Evolutionary conservation across 306 rosid species (phyloP), one percentile per base, ranked within the genome.

Genomic region (Argentina anserina): DNA sequence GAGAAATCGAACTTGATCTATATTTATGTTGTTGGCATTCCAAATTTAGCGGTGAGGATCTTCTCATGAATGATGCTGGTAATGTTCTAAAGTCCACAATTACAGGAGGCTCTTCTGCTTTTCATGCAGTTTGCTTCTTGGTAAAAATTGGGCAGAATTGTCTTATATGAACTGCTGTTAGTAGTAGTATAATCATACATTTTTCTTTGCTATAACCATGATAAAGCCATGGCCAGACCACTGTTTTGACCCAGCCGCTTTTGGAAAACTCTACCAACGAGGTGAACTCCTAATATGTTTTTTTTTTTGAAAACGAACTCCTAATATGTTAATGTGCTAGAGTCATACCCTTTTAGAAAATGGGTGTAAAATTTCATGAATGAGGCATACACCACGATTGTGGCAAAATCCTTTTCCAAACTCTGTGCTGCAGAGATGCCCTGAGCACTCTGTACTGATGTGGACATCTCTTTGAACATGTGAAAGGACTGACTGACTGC

Each of bases 31-130:
- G 80, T 80, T 73, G 83, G 89, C 90, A 82, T 87, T 82, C 98
- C 96, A 82, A 84, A 89, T 74, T 80, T 91, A 82, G 80, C 20
- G 88, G 98, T 93, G 90, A 85, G 96, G 79, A 84, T 74, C 77
- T 83, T 81, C 80, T 79, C 81, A 73, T 72, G 80, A 81, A 71
- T 86, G 69, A 65, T 79, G 68, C 87, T 82, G 84, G 84, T 86
- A 81, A 77, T 74, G 75, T 81, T 75, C 80, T 65, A 70, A 45
- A 74, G 74, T 73, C 77, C 66, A 59, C 72, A 71, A 79, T 81
- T 63, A 47, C 39, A n/a, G 76, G 76, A 76, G 73, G 82, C 77
- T 28, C 41, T 65, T 80, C 75, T 83, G 82, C 80, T 71, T 79
- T 65, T 41, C 86, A 37, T 69, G 78, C 80, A 76, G 50, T 80